phyloP scores from a whole-genome alignment of 768 basidiomycete species.

The Lactarius sanguifluus region DNA sequence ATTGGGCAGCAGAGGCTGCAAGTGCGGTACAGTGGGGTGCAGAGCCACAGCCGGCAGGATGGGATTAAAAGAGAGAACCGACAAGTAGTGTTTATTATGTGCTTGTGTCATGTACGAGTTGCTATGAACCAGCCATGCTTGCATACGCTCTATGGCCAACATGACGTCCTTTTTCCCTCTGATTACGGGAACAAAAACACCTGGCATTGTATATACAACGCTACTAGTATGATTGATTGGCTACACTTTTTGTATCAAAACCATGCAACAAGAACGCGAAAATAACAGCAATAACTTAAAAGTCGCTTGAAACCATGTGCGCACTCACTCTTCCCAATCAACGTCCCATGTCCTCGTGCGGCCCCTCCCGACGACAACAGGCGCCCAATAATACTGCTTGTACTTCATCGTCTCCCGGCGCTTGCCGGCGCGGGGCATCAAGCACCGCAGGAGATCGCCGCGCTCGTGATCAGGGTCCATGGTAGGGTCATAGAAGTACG shows the following conservation, averaged over 20 bases:
- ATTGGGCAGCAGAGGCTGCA: slow-evolving; percentile 37
- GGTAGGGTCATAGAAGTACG: slow-evolving; percentile 27
- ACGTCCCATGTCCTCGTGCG: slow-evolving; percentile 28
- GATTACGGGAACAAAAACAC: neutral
- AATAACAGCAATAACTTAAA: slow-evolving; percentile 25
- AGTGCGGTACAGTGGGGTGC: slow-evolving; percentile 27
- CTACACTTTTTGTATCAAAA: slow-evolving; percentile 4
- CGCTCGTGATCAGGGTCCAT: slow-evolving; percentile 27
- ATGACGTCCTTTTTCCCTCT: slow-evolving; percentile 3
- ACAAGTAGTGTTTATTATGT: slow-evolving; percentile 18
- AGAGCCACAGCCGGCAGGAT: slow-evolving; percentile 20
- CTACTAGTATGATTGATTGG: slow-evolving; percentile 15
- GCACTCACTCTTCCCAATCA: slow-evolving; percentile 29
- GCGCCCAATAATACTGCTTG: slow-evolving; percentile 82
- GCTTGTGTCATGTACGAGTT: slow-evolving; percentile 21
- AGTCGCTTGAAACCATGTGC: neutral
- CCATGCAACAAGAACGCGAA: neutral
- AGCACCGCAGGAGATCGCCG: slow-evolving; percentile 18
- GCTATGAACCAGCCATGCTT: slow-evolving; percentile 16
- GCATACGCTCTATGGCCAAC: slow-evolving; percentile 16
- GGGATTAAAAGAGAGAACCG: slow-evolving; percentile 27
- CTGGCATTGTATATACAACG: slow-evolving; percentile 17
- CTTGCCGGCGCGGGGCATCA: slow-evolving; percentile 61
- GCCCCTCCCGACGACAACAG: slow-evolving; percentile 40
- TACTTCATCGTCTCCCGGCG: slow-evolving; percentile 78